Evolutionary conservation across 805 yeast genomes (phyloP).

Genomic region (Lipomyces starkeyi): DNA sequence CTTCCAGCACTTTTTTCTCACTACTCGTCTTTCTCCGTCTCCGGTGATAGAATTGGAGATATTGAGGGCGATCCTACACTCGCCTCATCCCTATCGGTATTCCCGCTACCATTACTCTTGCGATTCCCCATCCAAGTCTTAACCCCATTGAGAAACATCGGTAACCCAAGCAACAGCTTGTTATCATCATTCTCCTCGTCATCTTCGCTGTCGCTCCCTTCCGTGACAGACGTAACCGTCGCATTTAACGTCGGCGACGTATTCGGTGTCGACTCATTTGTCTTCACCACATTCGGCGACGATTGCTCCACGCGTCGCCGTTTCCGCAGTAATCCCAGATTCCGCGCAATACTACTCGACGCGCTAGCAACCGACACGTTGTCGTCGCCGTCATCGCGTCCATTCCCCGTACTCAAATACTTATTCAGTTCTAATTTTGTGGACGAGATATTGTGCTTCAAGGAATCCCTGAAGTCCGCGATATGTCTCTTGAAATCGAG

Average conservation of each 20-base stretch:
- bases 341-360: slow-evolving; percentile 17
- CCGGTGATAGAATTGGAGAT: slow-evolving; percentile 19
- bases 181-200: slow-evolving; percentile 35
- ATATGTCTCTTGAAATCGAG: slow-evolving; percentile 91
- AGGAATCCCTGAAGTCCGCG: slow-evolving; percentile 81
- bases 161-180: slow-evolving; percentile 27
- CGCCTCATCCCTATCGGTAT: slow-evolving; percentile 8
- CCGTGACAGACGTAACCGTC: neutral
- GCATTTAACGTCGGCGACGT: slow-evolving; percentile 9
- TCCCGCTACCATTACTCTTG: slow-evolving; percentile 8
- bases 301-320: slow-evolving; percentile 14
- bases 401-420: slow-evolving; percentile 53
- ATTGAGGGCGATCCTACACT: slow-evolving; percentile 10
- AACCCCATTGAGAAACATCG: slow-evolving; percentile 28
- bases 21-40: neutral
- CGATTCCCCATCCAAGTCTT: slow-evolving; percentile 33
- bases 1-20: neutral
- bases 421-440: slow-evolving; percentile 80
- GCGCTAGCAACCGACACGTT: slow-evolving; percentile 36
- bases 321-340: slow-evolving; percentile 26
- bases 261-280: neutral
- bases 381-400: slow-evolving; percentile 35
- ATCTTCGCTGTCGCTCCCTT: slow-evolving; percentile 24
- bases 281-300: slow-evolving; percentile 2
- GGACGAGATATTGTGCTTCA: slow-evolving; percentile 68